A percentile compares a stretch with the other conserved stretches of the same genome.
These are phyloP conservation scores for Albifimbria verrucaria DNA, from an alignment of 2,329 filamentous ascomycete species.

Conservation along the genomic window DNA sequence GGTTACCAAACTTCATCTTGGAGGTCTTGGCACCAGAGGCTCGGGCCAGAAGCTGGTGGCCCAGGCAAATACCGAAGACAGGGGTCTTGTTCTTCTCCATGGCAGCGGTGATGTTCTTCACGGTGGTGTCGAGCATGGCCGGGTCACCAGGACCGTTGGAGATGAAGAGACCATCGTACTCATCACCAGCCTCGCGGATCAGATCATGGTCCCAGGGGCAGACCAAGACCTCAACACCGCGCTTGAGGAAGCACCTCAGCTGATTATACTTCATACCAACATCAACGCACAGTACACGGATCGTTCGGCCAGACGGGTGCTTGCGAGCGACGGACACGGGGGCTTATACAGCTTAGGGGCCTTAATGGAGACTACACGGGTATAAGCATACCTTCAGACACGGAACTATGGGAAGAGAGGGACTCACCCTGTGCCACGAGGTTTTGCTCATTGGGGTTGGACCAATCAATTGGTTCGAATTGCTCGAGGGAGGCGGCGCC, in stretches of 20 bases:
- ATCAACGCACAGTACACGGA: constrained; percentile 90
- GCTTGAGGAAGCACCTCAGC: constrained; percentile 83
- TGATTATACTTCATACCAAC: constrained; percentile 99
- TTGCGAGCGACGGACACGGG: constrained; percentile 67
- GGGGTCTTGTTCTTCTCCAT: constrained; percentile 78
- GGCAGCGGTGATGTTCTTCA: constrained; percentile 73
- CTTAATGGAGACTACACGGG: constrained; percentile 75
- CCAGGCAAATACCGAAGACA: constrained; percentile 94
- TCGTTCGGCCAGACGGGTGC: constrained; percentile 81
- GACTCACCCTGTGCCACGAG: constrained; percentile 88
- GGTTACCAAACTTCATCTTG: constrained; percentile 99
- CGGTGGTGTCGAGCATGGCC: constrained; percentile 74
- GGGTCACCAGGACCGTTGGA: constrained; percentile 98
- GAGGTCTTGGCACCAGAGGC: constrained; percentile 79
- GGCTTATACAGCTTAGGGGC: constrained; percentile 80
- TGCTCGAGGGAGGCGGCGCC: constrained; percentile 29
- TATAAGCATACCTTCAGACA: constrained; percentile 34
- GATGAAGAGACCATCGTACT: constrained; percentile 95
- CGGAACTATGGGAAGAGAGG: constrained; percentile 11
- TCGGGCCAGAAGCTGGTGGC: constrained; percentile 87
- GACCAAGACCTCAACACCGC: constrained; percentile 90
- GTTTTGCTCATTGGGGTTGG: constrained; percentile 89
- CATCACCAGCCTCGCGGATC: constrained; percentile 67
- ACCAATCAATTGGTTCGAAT: constrained; percentile 84
- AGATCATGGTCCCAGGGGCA: constrained; percentile 97